Evolutionary conservation across 768 basidiomycete species (phyloP), one percentile per base, ranked within the genome.

Genomic region (Lactifluus volemus): DNA sequence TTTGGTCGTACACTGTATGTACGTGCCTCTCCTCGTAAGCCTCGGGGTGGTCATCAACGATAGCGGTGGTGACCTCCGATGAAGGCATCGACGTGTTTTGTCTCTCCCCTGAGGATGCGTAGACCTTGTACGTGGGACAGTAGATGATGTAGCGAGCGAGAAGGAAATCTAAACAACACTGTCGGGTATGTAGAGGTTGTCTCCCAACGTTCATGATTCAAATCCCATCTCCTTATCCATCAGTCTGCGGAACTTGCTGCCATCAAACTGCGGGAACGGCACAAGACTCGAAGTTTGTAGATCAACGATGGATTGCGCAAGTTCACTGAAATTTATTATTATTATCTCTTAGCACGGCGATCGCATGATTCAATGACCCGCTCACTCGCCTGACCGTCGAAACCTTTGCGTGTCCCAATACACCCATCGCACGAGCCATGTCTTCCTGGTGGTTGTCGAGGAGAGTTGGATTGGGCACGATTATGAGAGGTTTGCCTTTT

Each of bases 381-480:
- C 39, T 17, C 25, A 74, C 88, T 75, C 73, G 92, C 91, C 71
- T 68, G 49, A 85, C 76, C 14, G 77, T 79, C 1, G 84, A 78
- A 25, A 82, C 73, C 61, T 72, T 78, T 49, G 93, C 73, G 72
- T 90, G 77, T 6, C 81, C 79, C 39, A 82, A 77, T 17, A 70
- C 71, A 15, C 77, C 77, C 57, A 99, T 75, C 12, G 84, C 82
- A 44, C 78, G 72, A 0, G 96, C 92, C 5, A 99, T 77, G 68
- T 99, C 92, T 56, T 84, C 78, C 76, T 99, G 96, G 69, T 99
- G 96, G 70, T 97, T 90, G 71, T 97, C 87, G 71, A 95, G 80
- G 34, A 99, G 75, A 0, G 89, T 87, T 47, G 85, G 76, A 71
- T 99, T 99, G 11, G 94, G 94, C 3, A 97, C 85, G 4, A 90